Conservation (phyloP, 441 rosid species). For the Populus trichocarpa region DNA sequence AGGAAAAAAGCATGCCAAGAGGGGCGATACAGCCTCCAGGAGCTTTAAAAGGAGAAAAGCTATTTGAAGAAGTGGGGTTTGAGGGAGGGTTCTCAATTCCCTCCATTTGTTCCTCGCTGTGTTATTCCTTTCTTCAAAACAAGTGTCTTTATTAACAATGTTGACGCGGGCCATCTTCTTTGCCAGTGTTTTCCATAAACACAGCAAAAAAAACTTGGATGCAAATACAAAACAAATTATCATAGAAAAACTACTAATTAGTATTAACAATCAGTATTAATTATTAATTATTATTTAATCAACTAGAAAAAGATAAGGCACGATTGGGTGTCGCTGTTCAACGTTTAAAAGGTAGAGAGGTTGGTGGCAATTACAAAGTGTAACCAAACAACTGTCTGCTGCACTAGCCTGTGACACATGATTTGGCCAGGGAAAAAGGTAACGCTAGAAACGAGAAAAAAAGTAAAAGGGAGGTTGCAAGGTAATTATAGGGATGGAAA, state of each 20-base stretch:
- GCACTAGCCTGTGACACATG: slow-evolving; percentile 48
- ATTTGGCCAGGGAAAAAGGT: slow-evolving; percentile 44
- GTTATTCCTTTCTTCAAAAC: slow-evolving; percentile 2
- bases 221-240: neutral
- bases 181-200: neutral
- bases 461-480: slow-evolving; percentile 19
- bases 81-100: slow-evolving; percentile 1
- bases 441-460: slow-evolving; percentile 28
- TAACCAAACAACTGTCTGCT: slow-evolving; percentile 21
- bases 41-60: slow-evolving; percentile 16
- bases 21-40: slow-evolving; percentile 22
- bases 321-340: neutral
- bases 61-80: slow-evolving; percentile 25
- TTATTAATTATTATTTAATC: too few relatives aligned
- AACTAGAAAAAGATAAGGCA: neutral
- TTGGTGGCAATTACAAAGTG: slow-evolving; percentile 23
- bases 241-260: neutral
- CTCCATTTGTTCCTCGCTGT: slow-evolving; percentile 5
- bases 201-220: neutral
- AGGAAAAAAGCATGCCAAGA: slow-evolving; percentile 16
- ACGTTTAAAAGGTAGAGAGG: neutral
- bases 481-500: slow-evolving; percentile 46
- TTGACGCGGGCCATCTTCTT: neutral
- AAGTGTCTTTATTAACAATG: neutral
- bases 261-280: neutral